phyloP scores from a whole-genome alignment of 139 green algal species.

The Protoeuglena noctilucae region DNA sequence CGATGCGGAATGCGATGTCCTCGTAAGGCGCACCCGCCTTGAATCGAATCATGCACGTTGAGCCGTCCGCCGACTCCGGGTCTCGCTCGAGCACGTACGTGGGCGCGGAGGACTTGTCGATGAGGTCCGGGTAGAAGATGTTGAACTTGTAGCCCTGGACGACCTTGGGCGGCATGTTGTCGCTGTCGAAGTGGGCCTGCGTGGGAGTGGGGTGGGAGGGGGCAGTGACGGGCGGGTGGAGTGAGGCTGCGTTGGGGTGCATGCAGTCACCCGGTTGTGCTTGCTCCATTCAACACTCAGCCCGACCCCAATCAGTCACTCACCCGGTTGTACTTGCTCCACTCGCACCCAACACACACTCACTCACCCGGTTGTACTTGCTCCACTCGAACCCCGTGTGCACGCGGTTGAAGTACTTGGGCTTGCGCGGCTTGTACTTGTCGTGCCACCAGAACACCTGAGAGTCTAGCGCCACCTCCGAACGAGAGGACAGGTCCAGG shows the following conservation, averaged over 20 bases:
- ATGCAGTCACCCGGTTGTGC: too few species aligned
- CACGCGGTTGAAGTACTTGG: constrained; percentile 98
- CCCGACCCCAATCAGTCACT: too few species aligned
- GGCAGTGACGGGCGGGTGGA: too few species aligned
- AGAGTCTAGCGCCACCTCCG: constrained; percentile 10
- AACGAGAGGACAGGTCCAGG: too few species aligned
- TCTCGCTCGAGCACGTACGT: constrained; percentile 40
- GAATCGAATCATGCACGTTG: constrained; percentile 86
- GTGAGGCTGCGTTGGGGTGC: too few species aligned
- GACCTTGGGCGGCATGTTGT: constrained; percentile 96
- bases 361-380: constrained; percentile 99
- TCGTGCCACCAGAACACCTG: constrained; percentile 97
- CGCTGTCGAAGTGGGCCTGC: constrained; percentile 97
- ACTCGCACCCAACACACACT: constrained; percentile 97
- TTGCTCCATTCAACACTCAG: too few species aligned
- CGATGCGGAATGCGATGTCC: constrained; percentile 70
- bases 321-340: constrained; percentile 99
- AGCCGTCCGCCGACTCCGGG: constrained; percentile 38
- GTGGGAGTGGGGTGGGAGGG: too few species aligned
- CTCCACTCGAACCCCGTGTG: constrained; percentile 97
- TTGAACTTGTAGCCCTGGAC: constrained; percentile 99
- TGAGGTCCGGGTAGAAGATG: constrained; percentile 98
- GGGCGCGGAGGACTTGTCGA: constrained; percentile 40
- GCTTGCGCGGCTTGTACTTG: constrained; percentile 89
- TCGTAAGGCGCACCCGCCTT: constrained; percentile 91